Percentiles rank a stretch among this genome's conserved stretches.
Evolutionary conservation across 2,329 filamentous ascomycete species (phyloP).

Genomic region (Pseudovirgaria hyperparasitica): DNA sequence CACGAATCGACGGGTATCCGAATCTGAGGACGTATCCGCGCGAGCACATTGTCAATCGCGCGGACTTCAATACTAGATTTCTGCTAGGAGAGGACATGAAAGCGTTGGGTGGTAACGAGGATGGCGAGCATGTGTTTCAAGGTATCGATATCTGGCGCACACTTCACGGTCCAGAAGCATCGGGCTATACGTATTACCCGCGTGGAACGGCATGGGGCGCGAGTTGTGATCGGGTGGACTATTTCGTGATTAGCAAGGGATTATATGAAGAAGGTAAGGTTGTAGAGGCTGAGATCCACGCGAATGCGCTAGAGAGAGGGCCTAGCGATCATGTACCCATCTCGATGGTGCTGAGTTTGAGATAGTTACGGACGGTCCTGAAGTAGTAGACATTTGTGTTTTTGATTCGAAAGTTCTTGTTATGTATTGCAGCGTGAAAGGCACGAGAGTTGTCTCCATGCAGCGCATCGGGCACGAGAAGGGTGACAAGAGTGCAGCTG

Average conservation of each 20-base stretch:
- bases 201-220: constrained; percentile 31
- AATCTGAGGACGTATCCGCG: constrained; percentile 30
- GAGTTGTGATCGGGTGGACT: constrained; percentile 42
- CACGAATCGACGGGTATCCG: constrained; percentile 33
- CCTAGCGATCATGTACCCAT: constrained; percentile 43
- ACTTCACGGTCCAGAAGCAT: constrained; percentile 26
- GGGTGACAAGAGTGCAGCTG: too few species aligned
- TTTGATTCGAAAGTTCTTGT: too few species aligned
- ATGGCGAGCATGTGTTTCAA: constrained; percentile 7
- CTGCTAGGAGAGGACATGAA: constrained; percentile 14
- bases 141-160: constrained; percentile 38
- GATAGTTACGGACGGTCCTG: too few species aligned
- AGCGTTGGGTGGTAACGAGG: background rate
- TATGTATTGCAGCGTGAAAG: too few species aligned
- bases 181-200: constrained; percentile 39
- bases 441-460: too few species aligned
- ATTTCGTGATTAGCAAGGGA: constrained; percentile 32
- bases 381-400: too few species aligned
- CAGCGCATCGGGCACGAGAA: too few species aligned
- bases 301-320: constrained; percentile 32
- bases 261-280: constrained; percentile 27
- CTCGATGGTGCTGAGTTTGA: constrained; percentile 26
- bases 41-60: constrained; percentile 38
- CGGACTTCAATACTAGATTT: constrained; percentile 38
- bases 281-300: constrained; percentile 26